These are phyloP conservation scores for Gomphus sp. DNA, from an alignment of 1,284 basidiomycete species.

Conservation along the genomic window DNA sequence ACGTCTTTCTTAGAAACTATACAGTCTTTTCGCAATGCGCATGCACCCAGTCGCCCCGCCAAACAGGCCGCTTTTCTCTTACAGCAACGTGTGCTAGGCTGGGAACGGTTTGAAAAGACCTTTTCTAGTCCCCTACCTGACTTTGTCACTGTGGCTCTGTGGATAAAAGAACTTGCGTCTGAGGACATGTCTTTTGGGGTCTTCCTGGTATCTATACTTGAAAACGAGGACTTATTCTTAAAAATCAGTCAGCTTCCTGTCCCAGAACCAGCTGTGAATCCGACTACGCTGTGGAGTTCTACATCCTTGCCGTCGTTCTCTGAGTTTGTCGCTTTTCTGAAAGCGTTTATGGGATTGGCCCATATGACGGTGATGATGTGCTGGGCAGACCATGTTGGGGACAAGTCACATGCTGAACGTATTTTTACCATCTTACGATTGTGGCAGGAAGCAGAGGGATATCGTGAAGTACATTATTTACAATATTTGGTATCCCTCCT, in stretches of 20 bases:
- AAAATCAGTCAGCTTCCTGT: conserved; percentile 31
- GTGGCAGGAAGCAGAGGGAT: conserved; percentile 62
- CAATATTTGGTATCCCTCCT: neutral
- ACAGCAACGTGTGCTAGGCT: conserved; percentile 41
- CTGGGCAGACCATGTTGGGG: conserved; percentile 70
- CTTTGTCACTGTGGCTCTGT: conserved; percentile 33
- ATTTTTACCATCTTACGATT: conserved; percentile 50
- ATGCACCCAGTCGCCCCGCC: conserved; percentile 30
- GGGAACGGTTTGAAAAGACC: conserved; percentile 51
- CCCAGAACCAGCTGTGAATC: conserved; percentile 25
- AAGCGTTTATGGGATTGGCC: conserved; percentile 57
- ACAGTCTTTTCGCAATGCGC: conserved; percentile 32
- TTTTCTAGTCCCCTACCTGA: conserved; percentile 44
- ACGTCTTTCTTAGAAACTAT: conserved; percentile 4
- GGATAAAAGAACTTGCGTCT: conserved; percentile 48
- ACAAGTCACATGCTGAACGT: conserved; percentile 51
- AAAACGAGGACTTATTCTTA: conserved; percentile 35
- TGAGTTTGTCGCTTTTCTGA: conserved; percentile 53
- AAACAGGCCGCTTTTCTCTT: conserved; percentile 38
- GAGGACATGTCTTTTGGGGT: conserved; percentile 62
- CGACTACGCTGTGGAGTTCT: conserved; percentile 16
- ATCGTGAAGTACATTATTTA: conserved; percentile 39
- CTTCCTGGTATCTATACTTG: conserved; percentile 59
- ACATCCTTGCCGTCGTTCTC: conserved; percentile 27
- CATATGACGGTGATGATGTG: conserved; percentile 66